These are phyloP conservation scores for Russula griseocarnosa DNA, from an alignment of 768 basidiomycete genomes.

Conservation along the genomic window DNA sequence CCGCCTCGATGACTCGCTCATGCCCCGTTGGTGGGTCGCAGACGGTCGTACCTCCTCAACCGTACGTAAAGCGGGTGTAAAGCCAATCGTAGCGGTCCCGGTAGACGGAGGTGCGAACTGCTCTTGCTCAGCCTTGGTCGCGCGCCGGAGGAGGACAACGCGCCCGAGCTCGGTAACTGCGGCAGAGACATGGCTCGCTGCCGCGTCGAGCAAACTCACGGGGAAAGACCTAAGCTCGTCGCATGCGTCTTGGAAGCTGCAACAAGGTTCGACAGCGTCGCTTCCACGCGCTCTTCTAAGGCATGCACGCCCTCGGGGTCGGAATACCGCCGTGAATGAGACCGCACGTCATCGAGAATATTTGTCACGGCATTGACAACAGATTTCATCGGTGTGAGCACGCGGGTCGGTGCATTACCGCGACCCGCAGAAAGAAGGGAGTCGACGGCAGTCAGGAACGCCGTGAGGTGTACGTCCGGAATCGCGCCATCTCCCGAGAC, in stretches of 20 bases:
- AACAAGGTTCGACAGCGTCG: constrained; percentile 86
- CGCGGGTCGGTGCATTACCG: constrained; percentile 82
- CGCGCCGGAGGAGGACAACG: constrained; percentile 73
- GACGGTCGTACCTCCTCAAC: constrained; percentile 50
- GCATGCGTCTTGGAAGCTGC: constrained; percentile 90
- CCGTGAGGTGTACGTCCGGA: constrained; percentile 84
- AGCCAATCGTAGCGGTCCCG: constrained; percentile 41
- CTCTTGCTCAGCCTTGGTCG: constrained; percentile 68
- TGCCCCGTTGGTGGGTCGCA: constrained; percentile 47
- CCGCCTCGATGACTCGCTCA: constrained; percentile 32
- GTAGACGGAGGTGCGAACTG: constrained; percentile 43
- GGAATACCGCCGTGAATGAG: constrained; percentile 64
- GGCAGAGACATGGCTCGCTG: constrained; percentile 87
- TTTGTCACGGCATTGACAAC: constrained; percentile 86
- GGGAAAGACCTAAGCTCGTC: constrained; percentile 84
- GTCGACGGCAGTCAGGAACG: constrained; percentile 89
- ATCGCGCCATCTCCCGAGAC: constrained; percentile 83
- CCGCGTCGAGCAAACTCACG: constrained; percentile 92
- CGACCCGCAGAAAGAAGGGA: constrained; percentile 78
- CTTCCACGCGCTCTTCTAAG: constrained; percentile 72
- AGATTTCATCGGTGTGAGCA: constrained; percentile 88
- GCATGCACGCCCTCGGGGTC: constrained; percentile 54
- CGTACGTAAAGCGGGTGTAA: constrained; percentile 44
- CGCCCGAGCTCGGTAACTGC: constrained; percentile 87
- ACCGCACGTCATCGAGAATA: constrained; percentile 81